Base-by-base conservation (phyloP, 768 basidiomycete genomes). In the Clitopilus passeckerianus region DNA sequence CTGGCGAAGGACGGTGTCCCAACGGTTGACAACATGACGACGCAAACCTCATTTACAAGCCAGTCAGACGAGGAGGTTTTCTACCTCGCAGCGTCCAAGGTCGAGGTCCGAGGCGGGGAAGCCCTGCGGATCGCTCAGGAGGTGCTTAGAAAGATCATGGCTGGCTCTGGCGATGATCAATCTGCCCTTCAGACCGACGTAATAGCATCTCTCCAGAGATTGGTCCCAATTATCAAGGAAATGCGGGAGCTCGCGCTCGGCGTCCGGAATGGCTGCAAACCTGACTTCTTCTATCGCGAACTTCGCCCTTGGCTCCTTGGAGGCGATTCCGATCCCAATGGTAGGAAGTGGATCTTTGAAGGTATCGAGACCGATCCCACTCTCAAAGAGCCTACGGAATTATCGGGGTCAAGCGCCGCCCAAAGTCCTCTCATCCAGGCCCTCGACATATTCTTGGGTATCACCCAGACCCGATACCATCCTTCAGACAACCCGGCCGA, bases 91-190 rank as follows among this genome's bases (percentile, higher is more conserved):
- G 94, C 93, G 0, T 85, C 92, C 1, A 83, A 90, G 1, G 91
- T 95, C 66, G 95, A 98, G 70, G 79, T 96, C n/a, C 82, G 84
- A 23, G 95, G 94, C 9, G 92, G 90, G 0, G 84, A 87, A 56
- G 91, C 89, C 0, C n/a, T 50, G 5, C 46, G 46, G 3, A 50
- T 50, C 46, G 46, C 18, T 10, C 84, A 97, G n/a, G 80, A 86
- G 34, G 76, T 95, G 56, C 95, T 97, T 90, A 84, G 89, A 1
- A 74, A 80, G 3, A 90, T 85, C 1, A 86, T 95, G 80, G 93
- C 96, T 74, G 95, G 96, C 70, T 79, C 87, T 24, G 95, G 94
- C 78, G 83, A 95, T 35, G 82, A 82, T 24, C 86, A 91, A 65
- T 77, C 79, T 56, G 80, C 84, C 8, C 86, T 87, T 46, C 71